Conservation (phyloP, 306 rosid species). For the Crotalaria pallida region DNA sequence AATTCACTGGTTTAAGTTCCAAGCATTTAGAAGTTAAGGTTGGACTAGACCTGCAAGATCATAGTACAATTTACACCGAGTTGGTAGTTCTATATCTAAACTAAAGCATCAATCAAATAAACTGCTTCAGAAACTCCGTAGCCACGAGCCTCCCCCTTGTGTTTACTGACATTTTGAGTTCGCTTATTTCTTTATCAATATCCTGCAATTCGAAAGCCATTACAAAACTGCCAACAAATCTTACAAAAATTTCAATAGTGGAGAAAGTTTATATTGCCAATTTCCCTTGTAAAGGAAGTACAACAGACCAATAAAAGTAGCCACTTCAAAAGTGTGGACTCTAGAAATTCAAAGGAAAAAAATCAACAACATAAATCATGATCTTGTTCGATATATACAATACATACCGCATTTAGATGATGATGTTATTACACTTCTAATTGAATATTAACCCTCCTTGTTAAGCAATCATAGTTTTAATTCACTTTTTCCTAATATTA, state of each 20-base stretch:
- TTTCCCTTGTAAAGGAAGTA: neutral
- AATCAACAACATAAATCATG: neutral
- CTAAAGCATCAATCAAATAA: conserved; percentile 55
- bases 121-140: conserved; percentile 92
- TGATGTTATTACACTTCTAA: neutral
- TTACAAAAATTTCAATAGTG: neutral
- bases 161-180: conserved; percentile 92
- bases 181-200: conserved; percentile 89
- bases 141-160: conserved; percentile 98
- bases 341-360: neutral
- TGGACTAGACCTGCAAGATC: conserved; percentile 16
- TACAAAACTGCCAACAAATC: neutral
- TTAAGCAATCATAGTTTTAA: no score
- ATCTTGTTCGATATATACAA: neutral
- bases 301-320: neutral
- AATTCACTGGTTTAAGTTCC: neutral
- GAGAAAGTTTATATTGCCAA: neutral
- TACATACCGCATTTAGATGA: neutral
- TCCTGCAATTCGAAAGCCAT: conserved; percentile 51
- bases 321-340: neutral
- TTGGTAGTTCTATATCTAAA: neutral
- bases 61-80: conserved; percentile 31
- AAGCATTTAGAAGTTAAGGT: neutral
- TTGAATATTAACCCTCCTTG: neutral
- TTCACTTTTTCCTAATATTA: neutral